Base-by-base conservation (phyloP, 2,329 filamentous ascomycete genomes). In the Pseudocercospora crystallina region DNA sequence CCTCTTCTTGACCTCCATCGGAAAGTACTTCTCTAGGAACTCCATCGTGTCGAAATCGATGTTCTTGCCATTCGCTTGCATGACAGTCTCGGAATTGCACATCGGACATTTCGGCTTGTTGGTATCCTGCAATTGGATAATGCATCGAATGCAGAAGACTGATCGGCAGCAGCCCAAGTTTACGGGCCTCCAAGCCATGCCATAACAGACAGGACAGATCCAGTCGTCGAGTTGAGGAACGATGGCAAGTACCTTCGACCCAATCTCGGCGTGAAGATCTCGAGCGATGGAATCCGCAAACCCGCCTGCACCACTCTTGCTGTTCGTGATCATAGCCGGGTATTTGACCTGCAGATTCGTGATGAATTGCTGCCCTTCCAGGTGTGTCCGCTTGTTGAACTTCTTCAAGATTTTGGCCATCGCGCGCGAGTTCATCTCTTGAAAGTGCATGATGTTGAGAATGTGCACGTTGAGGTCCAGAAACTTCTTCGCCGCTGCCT, bases 181-280 rank as follows among this genome's bases (percentile, higher is more conserved):
- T n/a, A 95, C 82, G 0, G 90, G 90, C 60, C 88, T 82, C 76
- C 87, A 94, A n/a, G 86, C 83, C 51, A 95, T 82, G 37, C 80
- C 81, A 61, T 86, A 85, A 71, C 90, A 94, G 53, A 94, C 83
- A 1, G 89, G 89, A 61, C 89, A 95, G 8, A 84, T 76, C 70
- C 90, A 92, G 70, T 95, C 90, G 63, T 90, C 85, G n/a, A 94
- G 71, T 62, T 90, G 88, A 0, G 90, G 90, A 5, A 95, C 85
- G 38, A 87, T 76, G 9, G 80, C 80, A 13, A 95, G 77, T 3
- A 95, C 77, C 53, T 90, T 82, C 30, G 82, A 80, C 1, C 85
- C 85, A 55, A 95, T 81, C 61, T 87, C 81, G 15, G 85, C 82
- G 65, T 88, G 90, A 40, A 94, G 80, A 49, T 87, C 83, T 64